phyloP scores from a whole-genome alignment of 1,284 basidiomycete species.

The Malassezia slooffiae region DNA sequence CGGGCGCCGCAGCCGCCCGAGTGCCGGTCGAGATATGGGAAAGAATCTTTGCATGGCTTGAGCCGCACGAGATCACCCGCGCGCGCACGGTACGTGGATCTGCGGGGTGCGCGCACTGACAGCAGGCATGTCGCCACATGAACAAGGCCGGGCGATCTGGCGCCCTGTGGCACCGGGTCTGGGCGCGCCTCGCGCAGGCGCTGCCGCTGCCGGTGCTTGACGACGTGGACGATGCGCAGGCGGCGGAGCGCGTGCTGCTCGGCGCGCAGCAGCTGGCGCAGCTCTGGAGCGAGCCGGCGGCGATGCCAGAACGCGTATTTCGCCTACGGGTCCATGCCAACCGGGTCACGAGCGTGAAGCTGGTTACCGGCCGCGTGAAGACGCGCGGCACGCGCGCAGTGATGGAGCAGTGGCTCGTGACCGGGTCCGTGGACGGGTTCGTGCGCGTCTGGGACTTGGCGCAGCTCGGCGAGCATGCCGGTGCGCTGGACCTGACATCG shows the following conservation, averaged over 20 bases:
- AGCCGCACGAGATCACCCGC: slow-evolving; percentile 4
- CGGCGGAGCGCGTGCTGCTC: slow-evolving; percentile 6
- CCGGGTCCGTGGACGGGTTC: slow-evolving; percentile 19
- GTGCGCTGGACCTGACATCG: slow-evolving; percentile 2
- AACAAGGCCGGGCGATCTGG: too few relatives aligned
- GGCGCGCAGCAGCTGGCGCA: neutral
- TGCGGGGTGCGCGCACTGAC: too few relatives aligned
- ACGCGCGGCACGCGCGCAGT: neutral
- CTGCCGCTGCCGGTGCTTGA: slow-evolving; percentile 1
- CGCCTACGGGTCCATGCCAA: slow-evolving; percentile 18
- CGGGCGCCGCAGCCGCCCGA: too few relatives aligned
- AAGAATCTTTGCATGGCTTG: slow-evolving; percentile 3
- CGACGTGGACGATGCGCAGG: neutral
- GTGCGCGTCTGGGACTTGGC: slow-evolving; percentile 18
- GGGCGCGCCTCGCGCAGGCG: too few relatives aligned
- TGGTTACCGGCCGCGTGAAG: slow-evolving; percentile 6
- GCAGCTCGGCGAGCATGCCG: neutral
- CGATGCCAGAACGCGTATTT: slow-evolving; percentile 7
- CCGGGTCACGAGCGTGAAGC: slow-evolving; percentile 19
- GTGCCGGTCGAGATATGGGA: slow-evolving; percentile 12
- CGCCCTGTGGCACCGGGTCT: too few relatives aligned
- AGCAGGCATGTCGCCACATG: too few relatives aligned
- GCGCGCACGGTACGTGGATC: slow-evolving; percentile 2
- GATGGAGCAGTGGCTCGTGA: slow-evolving; percentile 12
- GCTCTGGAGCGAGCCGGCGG: slow-evolving; percentile 6